Evolutionary conservation across 352 stramenopile species (phyloP), one percentile per base, ranked within the genome.

Genomic region (Pythium oligandrum): DNA sequence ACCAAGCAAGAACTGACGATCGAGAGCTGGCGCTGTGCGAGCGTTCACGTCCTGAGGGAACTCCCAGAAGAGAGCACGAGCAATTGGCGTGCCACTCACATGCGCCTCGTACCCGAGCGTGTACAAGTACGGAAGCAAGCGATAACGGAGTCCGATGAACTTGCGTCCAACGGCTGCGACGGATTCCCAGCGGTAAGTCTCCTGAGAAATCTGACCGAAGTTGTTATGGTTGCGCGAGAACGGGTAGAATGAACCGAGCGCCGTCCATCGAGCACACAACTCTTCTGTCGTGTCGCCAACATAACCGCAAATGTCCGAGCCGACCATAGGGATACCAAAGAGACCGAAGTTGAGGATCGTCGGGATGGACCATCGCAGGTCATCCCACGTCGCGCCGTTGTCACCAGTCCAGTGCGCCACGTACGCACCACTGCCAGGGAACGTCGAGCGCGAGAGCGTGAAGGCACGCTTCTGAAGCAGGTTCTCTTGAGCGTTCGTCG

Each of bases 211-310:
- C 9, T 64, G 53, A 3, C 74, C 63, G 6, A 73, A 46, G 47
- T 78, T 83, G 70, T 92, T 93, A 69, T 95, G 85, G 70, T 93
- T 90, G 32, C 85, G 74, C n/a, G 77, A 61, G 57, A 93, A 93
- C 33, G 78, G 80, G 59, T 89, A 87, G 65, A 92, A 86, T 12
- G 79, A 63, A 40, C 77, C 79, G 5, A 90, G 57, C 30, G 74
- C 73, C 10, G 78, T 89, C 82, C 85, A 93, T 12, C 82, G 76
- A 12, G 79, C 77, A 46, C 79, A 94, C 4, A 94, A 60, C 53
- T 94, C 82, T 43, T 72, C 72, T 17, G 60, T 80, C 3, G 84
- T 79, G n/a, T 68, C 46, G 30, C 67, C 65, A 0, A 47, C 63
- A 53, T 91, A 92, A 5, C 81, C 81, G 30, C 79, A 91, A 30